These are phyloP conservation scores for Yamadazyma paraphyllophila DNA, from an alignment of 805 yeast species.

Conservation along the genomic window DNA sequence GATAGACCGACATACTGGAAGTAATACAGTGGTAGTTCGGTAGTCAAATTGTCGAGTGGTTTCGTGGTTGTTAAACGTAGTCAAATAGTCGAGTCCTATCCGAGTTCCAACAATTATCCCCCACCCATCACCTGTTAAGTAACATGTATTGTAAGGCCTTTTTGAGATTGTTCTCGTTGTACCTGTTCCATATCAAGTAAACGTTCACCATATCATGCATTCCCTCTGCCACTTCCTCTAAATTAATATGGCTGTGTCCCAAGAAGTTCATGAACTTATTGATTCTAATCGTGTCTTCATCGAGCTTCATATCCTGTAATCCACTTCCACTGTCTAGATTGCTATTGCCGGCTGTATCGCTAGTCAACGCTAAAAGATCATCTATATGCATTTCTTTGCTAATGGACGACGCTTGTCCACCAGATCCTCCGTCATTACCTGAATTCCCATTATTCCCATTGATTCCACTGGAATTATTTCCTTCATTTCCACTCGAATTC, in stretches of 20 bases:
- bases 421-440: neutral
- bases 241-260: slow-evolving; percentile 72
- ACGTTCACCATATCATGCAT: slow-evolving; percentile 80
- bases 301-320: slow-evolving; percentile 28
- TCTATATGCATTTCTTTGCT: slow-evolving; percentile 31
- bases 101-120: no score
- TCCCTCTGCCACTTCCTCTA: slow-evolving; percentile 74
- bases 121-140: slow-evolving; percentile 22
- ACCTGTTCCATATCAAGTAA: slow-evolving; percentile 85
- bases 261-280: slow-evolving; percentile 62
- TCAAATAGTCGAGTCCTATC: no score
- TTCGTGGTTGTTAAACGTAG: no score
- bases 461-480: neutral
- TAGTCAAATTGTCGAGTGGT: no score
- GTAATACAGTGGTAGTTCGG: no score
- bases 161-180: slow-evolving; percentile 63
- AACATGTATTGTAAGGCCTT: slow-evolving; percentile 46
- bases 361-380: slow-evolving; percentile 30
- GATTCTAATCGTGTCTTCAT: slow-evolving; percentile 44
- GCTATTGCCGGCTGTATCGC: slow-evolving; percentile 1
- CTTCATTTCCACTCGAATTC: neutral
- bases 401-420: neutral
- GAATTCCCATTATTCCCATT: neutral
- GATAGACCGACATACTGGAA: no score
- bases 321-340: slow-evolving; percentile 10